phyloP scores from a whole-genome alignment of 805 yeast species.

The Sugiyamaella chiloensis region DNA sequence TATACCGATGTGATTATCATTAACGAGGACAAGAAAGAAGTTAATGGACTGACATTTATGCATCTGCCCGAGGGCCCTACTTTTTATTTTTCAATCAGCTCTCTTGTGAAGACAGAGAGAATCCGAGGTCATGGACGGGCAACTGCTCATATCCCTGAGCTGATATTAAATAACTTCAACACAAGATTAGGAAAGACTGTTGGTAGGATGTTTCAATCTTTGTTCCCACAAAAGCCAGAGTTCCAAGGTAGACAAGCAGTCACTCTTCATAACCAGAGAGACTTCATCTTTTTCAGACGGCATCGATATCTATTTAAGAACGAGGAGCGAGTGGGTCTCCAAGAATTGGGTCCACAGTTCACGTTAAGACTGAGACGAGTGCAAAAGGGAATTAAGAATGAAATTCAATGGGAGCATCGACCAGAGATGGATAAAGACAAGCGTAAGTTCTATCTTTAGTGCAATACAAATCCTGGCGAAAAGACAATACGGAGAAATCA shows the following conservation, averaged over 20 bases:
- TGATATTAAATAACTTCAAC: constrained; percentile 85
- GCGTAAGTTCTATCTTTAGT: constrained; percentile 78
- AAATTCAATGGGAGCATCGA: constrained; percentile 93
- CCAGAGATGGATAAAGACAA: constrained; percentile 96
- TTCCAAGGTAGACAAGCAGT: constrained; percentile 94
- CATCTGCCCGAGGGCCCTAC: constrained; percentile 96
- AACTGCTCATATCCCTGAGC: constrained; percentile 87
- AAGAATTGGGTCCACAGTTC: constrained; percentile 96
- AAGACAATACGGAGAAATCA: too few relatives aligned
- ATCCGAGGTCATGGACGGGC: constrained; percentile 88
- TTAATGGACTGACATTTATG: constrained; percentile 87
- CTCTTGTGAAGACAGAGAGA: constrained; percentile 68
- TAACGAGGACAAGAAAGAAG: constrained; percentile 90
- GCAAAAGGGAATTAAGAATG: constrained; percentile 89
- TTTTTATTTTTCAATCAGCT: constrained; percentile 80
- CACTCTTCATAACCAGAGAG: constrained; percentile 94
- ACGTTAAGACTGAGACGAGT: constrained; percentile 83
- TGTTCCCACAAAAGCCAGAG: constrained; percentile 92
- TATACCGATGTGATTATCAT: constrained; percentile 85
- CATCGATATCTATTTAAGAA: constrained; percentile 87
- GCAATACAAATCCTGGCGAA: background rate
- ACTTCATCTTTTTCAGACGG: constrained; percentile 89
- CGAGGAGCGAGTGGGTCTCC: constrained; percentile 90
- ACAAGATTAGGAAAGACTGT: constrained; percentile 92
- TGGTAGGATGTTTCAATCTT: constrained; percentile 84